A percentile compares a stretch with the other conserved stretches of the same genome.
Conservation (phyloP, 768 basidiomycete genomes). For the Exsudoporus frostii region DNA sequence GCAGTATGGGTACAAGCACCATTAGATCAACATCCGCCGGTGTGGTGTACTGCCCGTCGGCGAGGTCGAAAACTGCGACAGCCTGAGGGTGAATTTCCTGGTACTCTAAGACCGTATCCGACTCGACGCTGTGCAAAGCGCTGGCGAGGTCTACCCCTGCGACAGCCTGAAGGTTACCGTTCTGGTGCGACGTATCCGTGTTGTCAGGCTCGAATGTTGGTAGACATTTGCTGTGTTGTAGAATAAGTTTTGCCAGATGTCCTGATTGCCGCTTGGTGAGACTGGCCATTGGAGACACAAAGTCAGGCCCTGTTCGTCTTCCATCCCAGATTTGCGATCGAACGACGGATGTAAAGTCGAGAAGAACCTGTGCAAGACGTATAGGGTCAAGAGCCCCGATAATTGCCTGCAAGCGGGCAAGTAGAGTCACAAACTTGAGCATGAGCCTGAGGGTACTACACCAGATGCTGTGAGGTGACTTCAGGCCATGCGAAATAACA, state of each 20-base stretch:
- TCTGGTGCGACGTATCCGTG: not conserved
- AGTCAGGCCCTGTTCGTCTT: constrained; percentile 19
- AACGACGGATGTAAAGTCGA: constrained; percentile 15
- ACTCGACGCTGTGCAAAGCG: not conserved
- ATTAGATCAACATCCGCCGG: constrained; percentile 9
- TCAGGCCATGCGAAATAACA: no score
- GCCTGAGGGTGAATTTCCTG: not conserved
- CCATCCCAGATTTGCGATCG: constrained; percentile 20
- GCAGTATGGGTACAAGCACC: constrained; percentile 12
- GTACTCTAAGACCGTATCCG: not conserved
- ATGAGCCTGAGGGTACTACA: no score
- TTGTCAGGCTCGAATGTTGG: not conserved
- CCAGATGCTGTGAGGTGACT: no score
- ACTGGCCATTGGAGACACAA: constrained; percentile 17
- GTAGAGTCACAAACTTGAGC: not conserved
- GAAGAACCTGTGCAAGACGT: constrained; percentile 9
- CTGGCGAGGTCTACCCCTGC: not conserved
- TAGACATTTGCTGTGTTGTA: constrained; percentile 10
- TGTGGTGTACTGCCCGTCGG: constrained; percentile 11
- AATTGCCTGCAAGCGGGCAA: constrained; percentile 1
- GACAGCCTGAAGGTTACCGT: not conserved
- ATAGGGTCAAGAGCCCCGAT: constrained; percentile 7
- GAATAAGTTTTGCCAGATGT: constrained; percentile 13
- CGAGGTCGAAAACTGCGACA: constrained; percentile 13
- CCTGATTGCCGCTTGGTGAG: constrained; percentile 19